Evolutionary conservation across 176 grass and related monocot genomes (phyloP).

Genomic region (Cenchrus americanus): DNA sequence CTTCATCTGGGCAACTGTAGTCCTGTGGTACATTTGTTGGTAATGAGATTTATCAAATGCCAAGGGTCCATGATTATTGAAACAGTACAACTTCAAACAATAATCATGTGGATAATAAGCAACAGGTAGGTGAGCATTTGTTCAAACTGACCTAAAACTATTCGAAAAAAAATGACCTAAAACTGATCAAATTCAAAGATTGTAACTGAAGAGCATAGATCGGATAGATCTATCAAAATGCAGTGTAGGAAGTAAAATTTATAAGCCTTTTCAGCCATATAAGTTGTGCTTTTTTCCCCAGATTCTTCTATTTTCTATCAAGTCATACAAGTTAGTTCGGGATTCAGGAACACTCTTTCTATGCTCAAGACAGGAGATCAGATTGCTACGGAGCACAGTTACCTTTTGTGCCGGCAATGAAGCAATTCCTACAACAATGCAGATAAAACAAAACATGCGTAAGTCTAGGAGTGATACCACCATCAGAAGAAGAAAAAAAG

Average conservation of each 20-base stretch:
- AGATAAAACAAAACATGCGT: slow-evolving; percentile 30
- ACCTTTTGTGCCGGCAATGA: slow-evolving; percentile 57
- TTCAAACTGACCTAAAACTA: background rate
- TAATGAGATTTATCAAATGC: slow-evolving; percentile 12
- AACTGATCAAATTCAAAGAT: background rate
- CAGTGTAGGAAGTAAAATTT: background rate
- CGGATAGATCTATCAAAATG: background rate
- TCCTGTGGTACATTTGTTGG: slow-evolving; percentile 39
- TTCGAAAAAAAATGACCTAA: background rate
- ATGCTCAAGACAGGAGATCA: background rate
- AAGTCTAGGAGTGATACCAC: slow-evolving; percentile 31
- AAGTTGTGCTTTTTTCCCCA: background rate
- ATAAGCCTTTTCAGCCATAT: background rate
- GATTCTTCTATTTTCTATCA: background rate
- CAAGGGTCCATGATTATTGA: background rate
- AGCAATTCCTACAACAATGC: slow-evolving; percentile 43
- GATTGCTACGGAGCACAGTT: slow-evolving; percentile 17
- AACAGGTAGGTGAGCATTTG: background rate
- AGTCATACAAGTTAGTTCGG: background rate
- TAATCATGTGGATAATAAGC: background rate
- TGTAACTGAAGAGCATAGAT: background rate
- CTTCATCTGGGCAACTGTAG: background rate
- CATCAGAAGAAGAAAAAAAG: background rate
- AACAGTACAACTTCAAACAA: background rate
- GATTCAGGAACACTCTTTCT: background rate